Conservation (phyloP, 2,329 filamentous ascomycete species). For the Albophoma yamanashiensis region DNA sequence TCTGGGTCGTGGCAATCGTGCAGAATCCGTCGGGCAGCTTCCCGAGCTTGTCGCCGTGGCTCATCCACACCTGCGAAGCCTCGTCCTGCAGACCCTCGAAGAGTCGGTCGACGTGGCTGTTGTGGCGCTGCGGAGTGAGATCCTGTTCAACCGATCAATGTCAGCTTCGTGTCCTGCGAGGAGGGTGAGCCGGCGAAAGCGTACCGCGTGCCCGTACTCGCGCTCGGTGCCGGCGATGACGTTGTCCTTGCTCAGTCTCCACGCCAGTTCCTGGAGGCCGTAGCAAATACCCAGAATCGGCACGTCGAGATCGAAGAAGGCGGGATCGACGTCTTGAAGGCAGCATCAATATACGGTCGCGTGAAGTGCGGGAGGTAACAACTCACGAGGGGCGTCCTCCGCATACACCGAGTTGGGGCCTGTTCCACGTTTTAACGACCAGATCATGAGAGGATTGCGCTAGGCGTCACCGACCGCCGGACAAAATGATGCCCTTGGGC, state of each 20-base stretch:
- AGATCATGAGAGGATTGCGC: not conserved
- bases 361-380: not conserved
- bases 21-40: conserved; percentile 63
- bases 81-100: conserved; percentile 61
- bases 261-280: conserved; percentile 48
- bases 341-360: conserved; percentile 3
- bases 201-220: too few relatives aligned
- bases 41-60: conserved; percentile 76
- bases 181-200: not conserved
- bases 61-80: conserved; percentile 57
- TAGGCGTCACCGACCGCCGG: conserved; percentile 20
- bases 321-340: conserved; percentile 57
- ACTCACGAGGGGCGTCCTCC: conserved; percentile 48
- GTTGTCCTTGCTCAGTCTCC: conserved; percentile 27
- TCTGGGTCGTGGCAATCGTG: conserved; percentile 63
- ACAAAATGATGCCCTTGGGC: conserved; percentile 64
- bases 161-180: not conserved
- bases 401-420: conserved; percentile 69
- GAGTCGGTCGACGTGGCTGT: conserved; percentile 60
- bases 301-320: conserved; percentile 20
- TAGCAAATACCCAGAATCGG: conserved; percentile 18
- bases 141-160: not conserved
- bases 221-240: conserved; percentile 2
- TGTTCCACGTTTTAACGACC: conserved; percentile 1
- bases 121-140: conserved; percentile 6